phyloP scores from a whole-genome alignment of 2,329 filamentous ascomycete genomes.

The Gliomastix tumulicola region DNA sequence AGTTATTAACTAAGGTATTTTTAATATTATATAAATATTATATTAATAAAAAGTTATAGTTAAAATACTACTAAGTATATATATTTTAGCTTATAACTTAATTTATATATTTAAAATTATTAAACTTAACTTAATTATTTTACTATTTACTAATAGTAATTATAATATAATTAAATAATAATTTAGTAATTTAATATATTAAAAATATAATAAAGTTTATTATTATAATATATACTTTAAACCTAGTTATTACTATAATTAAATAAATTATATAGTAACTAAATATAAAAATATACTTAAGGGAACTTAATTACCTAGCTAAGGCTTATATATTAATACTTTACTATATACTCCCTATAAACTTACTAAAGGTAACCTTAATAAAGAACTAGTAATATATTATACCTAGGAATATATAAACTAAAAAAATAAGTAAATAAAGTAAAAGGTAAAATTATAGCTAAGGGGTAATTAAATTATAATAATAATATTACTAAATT shows the following conservation, averaged over 20 bases:
- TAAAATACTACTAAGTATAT: too few species aligned
- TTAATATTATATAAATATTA: background rate
- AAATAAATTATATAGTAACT: too few species aligned
- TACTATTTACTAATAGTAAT: background rate
- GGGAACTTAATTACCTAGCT: too few species aligned
- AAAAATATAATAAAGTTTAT: background rate
- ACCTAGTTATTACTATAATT: background rate
- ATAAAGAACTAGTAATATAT: background rate
- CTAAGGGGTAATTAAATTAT: background rate
- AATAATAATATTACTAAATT: constrained; percentile 1
- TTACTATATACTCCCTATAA: background rate
- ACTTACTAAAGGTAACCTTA: constrained; percentile 1
- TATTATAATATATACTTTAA: background rate
- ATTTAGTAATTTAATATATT: background rate
- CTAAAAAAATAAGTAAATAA: background rate
- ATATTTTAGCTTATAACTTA: too few species aligned
- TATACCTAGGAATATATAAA: background rate
- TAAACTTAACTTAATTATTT: background rate
- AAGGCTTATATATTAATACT: constrained; percentile 1
- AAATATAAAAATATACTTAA: too few species aligned
- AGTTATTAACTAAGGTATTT: too few species aligned
- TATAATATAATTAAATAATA: background rate
- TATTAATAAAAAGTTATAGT: background rate
- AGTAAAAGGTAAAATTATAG: background rate
- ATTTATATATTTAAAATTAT: background rate